Evolutionary conservation across 768 basidiomycete species (phyloP).

Genomic region (Pulveroboletus frians): DNA sequence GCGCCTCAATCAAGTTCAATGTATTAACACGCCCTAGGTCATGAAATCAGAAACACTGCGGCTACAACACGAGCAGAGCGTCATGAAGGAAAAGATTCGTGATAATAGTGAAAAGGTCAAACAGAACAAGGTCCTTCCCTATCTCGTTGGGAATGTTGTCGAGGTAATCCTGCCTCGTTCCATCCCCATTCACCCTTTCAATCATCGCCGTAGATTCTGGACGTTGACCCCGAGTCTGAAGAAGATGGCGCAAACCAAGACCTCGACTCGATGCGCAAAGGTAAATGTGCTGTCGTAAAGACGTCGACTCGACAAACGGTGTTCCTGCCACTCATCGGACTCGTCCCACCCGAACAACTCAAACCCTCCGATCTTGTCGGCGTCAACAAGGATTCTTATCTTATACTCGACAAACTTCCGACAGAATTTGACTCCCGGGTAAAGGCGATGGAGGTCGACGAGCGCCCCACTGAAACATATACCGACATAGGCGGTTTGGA

Average conservation of each 20-base stretch:
- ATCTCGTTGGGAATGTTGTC: conserved; percentile 95
- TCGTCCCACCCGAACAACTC: conserved; percentile 88
- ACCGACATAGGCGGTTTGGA: conserved; percentile 97
- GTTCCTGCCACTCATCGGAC: conserved; percentile 95
- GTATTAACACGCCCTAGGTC: conserved; percentile 49
- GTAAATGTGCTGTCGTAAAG: conserved; percentile 98
- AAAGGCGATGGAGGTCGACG: conserved; percentile 99
- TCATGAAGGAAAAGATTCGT: conserved; percentile 98
- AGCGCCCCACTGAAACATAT: conserved; percentile 94
- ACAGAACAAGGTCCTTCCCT: conserved; percentile 98
- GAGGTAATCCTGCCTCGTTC: conserved; percentile 50
- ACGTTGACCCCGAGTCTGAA: conserved; percentile 89
- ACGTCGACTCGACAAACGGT: conserved; percentile 98
- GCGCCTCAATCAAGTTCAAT: neutral
- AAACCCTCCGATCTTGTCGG: conserved; percentile 93
- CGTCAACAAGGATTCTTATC: conserved; percentile 98
- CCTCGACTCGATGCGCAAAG: conserved; percentile 91
- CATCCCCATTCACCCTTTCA: neutral
- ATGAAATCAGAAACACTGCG: conserved; percentile 94
- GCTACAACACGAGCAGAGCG: conserved; percentile 87
- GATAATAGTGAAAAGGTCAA: conserved; percentile 98
- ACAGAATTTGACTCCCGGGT: conserved; percentile 97
- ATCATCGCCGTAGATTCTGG: conserved; percentile 61
- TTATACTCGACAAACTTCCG: conserved; percentile 91
- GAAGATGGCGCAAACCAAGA: conserved; percentile 96